Evolutionary conservation across 2,329 filamentous ascomycete genomes (phyloP), one percentile per base, ranked within the genome.

Genomic region (Coniochaeta sp.): DNA sequence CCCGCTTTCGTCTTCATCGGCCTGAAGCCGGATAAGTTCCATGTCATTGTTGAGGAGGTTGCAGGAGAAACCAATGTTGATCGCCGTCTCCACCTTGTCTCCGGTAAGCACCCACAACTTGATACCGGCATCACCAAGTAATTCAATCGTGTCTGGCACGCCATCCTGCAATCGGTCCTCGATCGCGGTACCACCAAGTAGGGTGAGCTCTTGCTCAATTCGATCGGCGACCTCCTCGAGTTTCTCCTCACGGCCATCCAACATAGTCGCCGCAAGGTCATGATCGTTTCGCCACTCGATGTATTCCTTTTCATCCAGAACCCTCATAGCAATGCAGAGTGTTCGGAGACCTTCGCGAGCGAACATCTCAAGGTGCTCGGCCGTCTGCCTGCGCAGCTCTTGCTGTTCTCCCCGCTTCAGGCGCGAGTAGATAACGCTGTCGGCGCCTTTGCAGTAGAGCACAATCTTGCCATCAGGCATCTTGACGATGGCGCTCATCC

Each of bases 41-140:
- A 99, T 97, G 66, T 96, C 91, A 73, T 97, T 99, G 75, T 93
- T 92, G 60, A 99, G 84, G 34, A 99, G 81, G 68, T 99, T 99
- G 79, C 96, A 99, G 12, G 96, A 99, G 76, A 98, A 99, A 2
- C 95, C 95, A 71, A 99, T 99, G 77, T 99, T 99, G 85, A 99
- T 99, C 61, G 96, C 95, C 26, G 95, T 99, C 76, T 99, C 95
- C 34, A 98, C 93, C 76, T 98, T 99, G 81, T 99, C 95, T 64
- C 96, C 95, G 17, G 95, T 99, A 65, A 99, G 79, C 59, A 99
- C 95, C 95, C 95, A 99, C 8, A 99, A 84, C 76, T 99, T 99
- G 75, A 99, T 97, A 72, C 96, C 96, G 59, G 95, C 95, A 69
- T 92, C 86, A 33, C 89, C 93, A 58, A 99, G 86, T 52, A 99